Conservation (phyloP, 108 stramenopile genomes). For the Nitzschia sp. region DNA sequence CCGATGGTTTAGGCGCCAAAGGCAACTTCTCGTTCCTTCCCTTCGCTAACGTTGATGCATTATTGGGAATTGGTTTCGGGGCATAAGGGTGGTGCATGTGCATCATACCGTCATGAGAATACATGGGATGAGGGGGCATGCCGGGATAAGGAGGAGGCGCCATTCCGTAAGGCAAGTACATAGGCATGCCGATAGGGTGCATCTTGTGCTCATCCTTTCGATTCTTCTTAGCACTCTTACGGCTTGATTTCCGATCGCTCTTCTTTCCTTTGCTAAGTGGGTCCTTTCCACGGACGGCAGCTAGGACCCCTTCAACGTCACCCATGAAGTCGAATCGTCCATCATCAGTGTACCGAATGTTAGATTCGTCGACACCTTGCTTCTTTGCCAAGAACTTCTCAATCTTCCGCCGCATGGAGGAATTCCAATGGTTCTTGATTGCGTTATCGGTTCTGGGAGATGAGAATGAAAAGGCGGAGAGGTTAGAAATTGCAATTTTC, state of each 20-base stretch:
- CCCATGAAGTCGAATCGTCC: conserved; percentile 86
- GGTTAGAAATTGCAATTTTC: background rate
- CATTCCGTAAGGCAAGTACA: conserved; percentile 33
- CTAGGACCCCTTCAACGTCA: conserved; percentile 80
- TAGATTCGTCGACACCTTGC: conserved; percentile 45
- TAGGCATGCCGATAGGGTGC: conserved; percentile 26
- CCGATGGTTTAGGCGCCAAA: conserved; percentile 27
- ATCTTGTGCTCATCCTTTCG: conserved; percentile 18
- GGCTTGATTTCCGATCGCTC: conserved; percentile 25
- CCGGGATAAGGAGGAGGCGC: conserved; percentile 29
- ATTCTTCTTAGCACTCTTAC: conserved; percentile 23
- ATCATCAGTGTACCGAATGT: conserved; percentile 59
- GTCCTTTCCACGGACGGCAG: conserved; percentile 63
- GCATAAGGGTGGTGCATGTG: conserved; percentile 9
- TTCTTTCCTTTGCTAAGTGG: conserved; percentile 14
- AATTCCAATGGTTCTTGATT: conserved; percentile 98
- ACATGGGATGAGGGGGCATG: conserved; percentile 37
- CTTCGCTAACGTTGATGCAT: background rate
- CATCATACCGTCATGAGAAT: conserved; percentile 25
- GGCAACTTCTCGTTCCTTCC: conserved; percentile 14
- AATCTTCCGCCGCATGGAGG: conserved; percentile 83
- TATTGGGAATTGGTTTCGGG: background rate
- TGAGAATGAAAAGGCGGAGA: background rate
- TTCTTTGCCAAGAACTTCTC: conserved; percentile 70
- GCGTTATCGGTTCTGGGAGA: conserved; percentile 94